Percentiles rank a stretch among this genome's conserved stretches.
phyloP scores from a whole-genome alignment of 1,284 basidiomycete species.

The Phellopilus nigrolimitatus region DNA sequence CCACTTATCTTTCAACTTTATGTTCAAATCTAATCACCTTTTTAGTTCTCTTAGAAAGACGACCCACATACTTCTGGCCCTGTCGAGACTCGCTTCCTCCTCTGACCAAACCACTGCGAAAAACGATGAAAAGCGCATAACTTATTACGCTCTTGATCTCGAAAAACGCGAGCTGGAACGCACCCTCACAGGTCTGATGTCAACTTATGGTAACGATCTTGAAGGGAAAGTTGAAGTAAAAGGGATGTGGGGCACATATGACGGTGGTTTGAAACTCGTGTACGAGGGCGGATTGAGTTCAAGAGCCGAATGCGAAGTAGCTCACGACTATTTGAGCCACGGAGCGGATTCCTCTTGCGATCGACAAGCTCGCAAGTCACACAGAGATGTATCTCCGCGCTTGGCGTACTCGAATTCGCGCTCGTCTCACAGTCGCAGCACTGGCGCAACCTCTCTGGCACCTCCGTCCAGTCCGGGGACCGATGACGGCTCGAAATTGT shows the following conservation, averaged over 20 bases:
- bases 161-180: slow-evolving; percentile 83
- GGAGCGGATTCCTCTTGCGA: not conserved
- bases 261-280: slow-evolving; percentile 72
- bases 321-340: not conserved
- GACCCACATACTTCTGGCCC: slow-evolving; percentile 76
- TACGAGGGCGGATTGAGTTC: slow-evolving; percentile 49
- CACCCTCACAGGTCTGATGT: slow-evolving; percentile 69
- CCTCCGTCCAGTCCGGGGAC: slow-evolving; percentile 38
- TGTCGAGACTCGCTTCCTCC: slow-evolving; percentile 49
- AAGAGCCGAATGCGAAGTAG: slow-evolving; percentile 2
- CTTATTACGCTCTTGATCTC: slow-evolving; percentile 93
- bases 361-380: not conserved
- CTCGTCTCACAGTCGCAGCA: slow-evolving; percentile 9
- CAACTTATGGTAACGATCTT: slow-evolving; percentile 59
- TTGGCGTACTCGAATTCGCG: slow-evolving; percentile 9
- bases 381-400: slow-evolving; percentile 13
- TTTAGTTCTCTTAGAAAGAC: slow-evolving; percentile 85
- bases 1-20: not conserved
- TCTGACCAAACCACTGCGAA: slow-evolving; percentile 15
- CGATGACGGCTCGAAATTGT: slow-evolving; percentile 3
- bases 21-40: slow-evolving; percentile 3
- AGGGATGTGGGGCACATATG: slow-evolving; percentile 88
- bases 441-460: slow-evolving; percentile 25
- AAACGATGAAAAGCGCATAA: slow-evolving; percentile 38
- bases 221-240: slow-evolving; percentile 68